These are phyloP conservation scores for Garcileccinum viscosum DNA, from an alignment of 1,284 basidiomycete genomes.

Conservation along the genomic window DNA sequence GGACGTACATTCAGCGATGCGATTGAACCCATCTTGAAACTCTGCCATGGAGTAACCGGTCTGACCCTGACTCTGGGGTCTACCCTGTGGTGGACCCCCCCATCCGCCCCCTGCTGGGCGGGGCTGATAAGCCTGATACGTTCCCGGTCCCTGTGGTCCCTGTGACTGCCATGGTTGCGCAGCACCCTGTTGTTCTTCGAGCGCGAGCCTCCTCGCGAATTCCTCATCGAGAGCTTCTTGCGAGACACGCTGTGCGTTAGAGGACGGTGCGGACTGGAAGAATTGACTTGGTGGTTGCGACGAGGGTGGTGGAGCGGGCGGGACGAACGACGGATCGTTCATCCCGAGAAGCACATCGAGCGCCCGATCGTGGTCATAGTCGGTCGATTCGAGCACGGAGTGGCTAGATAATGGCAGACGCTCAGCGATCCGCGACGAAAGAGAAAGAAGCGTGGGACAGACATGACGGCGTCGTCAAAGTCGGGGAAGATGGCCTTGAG, in stretches of 20 bases:
- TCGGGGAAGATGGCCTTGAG: constrained; percentile 80
- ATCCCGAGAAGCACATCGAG: constrained; percentile 77
- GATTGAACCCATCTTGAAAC: constrained; percentile 72
- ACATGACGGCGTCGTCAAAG: constrained; percentile 75
- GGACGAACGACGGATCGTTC: constrained; percentile 77
- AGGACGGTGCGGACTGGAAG: constrained; percentile 20
- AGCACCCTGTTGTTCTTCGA: constrained; percentile 64
- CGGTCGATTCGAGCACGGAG: constrained; percentile 71
- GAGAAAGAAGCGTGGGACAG: constrained; percentile 33
- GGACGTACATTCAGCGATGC: constrained; percentile 74
- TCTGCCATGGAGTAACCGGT: constrained; percentile 64
- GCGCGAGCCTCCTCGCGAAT: constrained; percentile 69
- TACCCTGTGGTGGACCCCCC: constrained; percentile 13
- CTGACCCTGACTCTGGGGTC: constrained; percentile 25
- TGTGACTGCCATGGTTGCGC: constrained; percentile 41
- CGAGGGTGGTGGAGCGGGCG: constrained; percentile 29
- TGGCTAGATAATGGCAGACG: constrained; percentile 43
- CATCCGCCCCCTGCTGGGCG: constrained; percentile 14
- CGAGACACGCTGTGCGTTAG: constrained; percentile 40
- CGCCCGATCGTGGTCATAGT: constrained; percentile 70
- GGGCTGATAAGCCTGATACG: constrained; percentile 34
- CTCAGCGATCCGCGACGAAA: constrained; percentile 12
- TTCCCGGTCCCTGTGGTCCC: constrained; percentile 12
- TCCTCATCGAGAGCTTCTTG: constrained; percentile 79
- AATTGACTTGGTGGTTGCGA: constrained; percentile 4